phyloP scores from a whole-genome alignment of 768 basidiomycete genomes.

The Kondoa malvinella region DNA sequence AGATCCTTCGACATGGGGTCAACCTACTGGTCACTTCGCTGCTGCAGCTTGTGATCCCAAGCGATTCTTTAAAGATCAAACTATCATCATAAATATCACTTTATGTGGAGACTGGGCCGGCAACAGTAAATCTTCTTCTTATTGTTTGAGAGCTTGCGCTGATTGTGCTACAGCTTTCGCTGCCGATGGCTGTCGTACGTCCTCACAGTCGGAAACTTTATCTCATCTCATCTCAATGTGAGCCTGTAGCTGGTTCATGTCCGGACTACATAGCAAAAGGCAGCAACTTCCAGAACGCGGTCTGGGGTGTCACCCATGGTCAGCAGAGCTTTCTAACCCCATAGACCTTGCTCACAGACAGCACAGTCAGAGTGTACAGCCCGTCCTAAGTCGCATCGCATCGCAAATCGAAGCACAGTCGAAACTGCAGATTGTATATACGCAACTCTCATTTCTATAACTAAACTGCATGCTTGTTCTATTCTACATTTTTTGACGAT shows the following conservation, averaged over 20 bases:
- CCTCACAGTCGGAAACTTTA: neutral
- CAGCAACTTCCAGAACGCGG: neutral
- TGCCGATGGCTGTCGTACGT: neutral
- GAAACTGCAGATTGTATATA: no score
- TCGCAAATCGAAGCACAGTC: no score
- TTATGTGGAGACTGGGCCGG: conserved; percentile 1
- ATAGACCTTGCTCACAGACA: neutral
- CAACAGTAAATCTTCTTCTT: neutral
- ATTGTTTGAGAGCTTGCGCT: neutral
- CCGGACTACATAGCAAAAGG: neutral
- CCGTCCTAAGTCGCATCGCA: neutral
- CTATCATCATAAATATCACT: neutral
- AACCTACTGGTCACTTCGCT: neutral
- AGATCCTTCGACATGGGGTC: neutral
- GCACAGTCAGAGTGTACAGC: neutral
- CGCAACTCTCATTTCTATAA: neutral
- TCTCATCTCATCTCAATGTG: neutral
- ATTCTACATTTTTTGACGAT: neutral
- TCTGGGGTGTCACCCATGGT: neutral
- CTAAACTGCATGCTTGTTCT: neutral
- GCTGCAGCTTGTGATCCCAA: neutral
- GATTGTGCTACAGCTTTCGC: neutral
- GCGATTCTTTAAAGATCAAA: neutral
- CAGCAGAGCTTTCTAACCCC: neutral
- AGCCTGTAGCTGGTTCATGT: neutral